Base-by-base conservation (phyloP, 495 filamentous ascomycete species). In the Cercophora scortea region DNA sequence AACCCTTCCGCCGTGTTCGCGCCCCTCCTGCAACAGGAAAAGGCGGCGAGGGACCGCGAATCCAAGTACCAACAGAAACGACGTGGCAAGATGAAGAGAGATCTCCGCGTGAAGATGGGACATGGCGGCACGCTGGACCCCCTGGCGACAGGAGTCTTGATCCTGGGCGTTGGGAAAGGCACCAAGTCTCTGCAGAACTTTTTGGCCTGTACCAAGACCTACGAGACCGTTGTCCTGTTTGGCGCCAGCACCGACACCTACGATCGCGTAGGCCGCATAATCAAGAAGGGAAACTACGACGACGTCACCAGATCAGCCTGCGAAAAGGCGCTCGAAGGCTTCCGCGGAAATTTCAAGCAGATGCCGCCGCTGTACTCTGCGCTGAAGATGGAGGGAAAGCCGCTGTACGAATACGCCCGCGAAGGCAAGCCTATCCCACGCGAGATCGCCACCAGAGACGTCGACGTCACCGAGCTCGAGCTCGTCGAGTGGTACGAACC, bases 121-220 rank as follows among this genome's bases (percentile, higher is more conserved):
- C 93, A 99, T 71, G 93, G 94, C 35, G 93, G 93, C 34, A 99
- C 93, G 0, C 78, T 99, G 4, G 93, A 99, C 61, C 93, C 93
- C 3, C 79, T 96, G 56, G 93, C 93, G 12, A 95, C 89, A 1
- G 93, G 93, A 19, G 89, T 99, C 10, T 76, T 99, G 48, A 86
- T 96, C 44, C 72, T 89, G 2, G 94, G 91, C 36, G 79, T 96
- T 8, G 92, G 90, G 16, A 82, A 80, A 49, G 94, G 90, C 12
- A 99, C 94, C 11, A 97, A 96, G 66, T 66, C 73, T 6, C 77
- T 99, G 4, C 71, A 79, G 47, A 62, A 78, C 12, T 96, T 96
- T 60, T 70, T 99, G 33, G 73, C 73, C 19, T 96, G 93, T 70
- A 94, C 87, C 19, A 99, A 99, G 73, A 83, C 80, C 2, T 99